Base-by-base conservation (phyloP, 164 flowering plant genomes). In the Amborella trichopoda region DNA sequence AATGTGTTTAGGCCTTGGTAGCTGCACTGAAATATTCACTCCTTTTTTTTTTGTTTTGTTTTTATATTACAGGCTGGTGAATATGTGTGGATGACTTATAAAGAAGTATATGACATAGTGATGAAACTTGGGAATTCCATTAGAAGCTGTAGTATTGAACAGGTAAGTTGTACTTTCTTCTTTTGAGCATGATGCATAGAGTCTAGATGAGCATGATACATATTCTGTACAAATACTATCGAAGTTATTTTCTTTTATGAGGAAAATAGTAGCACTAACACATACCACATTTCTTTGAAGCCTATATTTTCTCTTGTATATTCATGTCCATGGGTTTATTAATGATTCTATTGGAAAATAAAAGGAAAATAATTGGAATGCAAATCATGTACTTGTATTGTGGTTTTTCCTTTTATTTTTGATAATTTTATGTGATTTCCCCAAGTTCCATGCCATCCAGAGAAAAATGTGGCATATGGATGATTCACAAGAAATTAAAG, bases 11-110 rank as follows among this genome's bases (percentile, higher is more conserved):
- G 26, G 30, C 28, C 20, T 30, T 6, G 24, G 46, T 16, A 22
- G 26, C 20, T 14, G 22, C 46, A 37, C 25, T 14, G 19, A 14
- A 20, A 14, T 44, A 13, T 22, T 16, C 21, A 9, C 21, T 33
- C 26, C 22, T 34, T 24, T 20, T 17, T 46, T 3, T 19, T 12
- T 56, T 21, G 9, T 8, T 14, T 23, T 10, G n/a, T 23, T 11
- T 3, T 48, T 44, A 14, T 28, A 51, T 37, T 68, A 49, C 79
- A 93, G 99, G 65, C 84, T 38, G 94, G 96, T 42, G 50, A 71
- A 53, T 93, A 88, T 63, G 76, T 59, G 38, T 93, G 99, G 99
- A 62, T 62, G 49, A 93, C 84, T 10, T 93, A 93, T 62, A 70
- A 76, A 61, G 75, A 93, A 64, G 96, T 88, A 1, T 79, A 88